These are phyloP conservation scores for Cordyceps cateniannulata DNA, from an alignment of 2,329 filamentous ascomycete species.

Conservation along the genomic window DNA sequence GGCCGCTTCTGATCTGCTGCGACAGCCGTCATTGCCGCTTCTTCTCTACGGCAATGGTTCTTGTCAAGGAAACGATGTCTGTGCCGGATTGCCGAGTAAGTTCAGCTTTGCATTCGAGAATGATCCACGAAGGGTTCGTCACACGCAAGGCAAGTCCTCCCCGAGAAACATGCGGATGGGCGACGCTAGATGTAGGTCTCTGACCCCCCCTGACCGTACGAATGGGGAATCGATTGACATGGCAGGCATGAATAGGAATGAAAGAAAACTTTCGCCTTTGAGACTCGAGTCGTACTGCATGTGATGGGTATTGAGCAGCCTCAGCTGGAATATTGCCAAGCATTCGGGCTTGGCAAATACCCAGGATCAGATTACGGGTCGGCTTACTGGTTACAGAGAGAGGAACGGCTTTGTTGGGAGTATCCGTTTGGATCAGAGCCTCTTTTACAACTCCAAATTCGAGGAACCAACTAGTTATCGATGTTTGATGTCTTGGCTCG, in stretches of 20 bases:
- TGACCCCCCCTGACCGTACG: not conserved
- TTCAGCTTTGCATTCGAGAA: not conserved
- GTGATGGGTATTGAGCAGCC: not conserved
- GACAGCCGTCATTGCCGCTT: not conserved
- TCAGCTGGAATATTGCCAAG: not conserved
- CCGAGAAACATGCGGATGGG: not conserved
- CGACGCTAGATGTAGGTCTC: not conserved
- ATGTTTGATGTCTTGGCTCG: not conserved
- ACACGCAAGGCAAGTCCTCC: not conserved
- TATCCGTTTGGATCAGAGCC: not conserved
- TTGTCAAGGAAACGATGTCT: too few relatives aligned
- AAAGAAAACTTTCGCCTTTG: not conserved
- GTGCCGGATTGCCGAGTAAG: not conserved
- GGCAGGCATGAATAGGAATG: not conserved
- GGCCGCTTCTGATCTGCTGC: not conserved
- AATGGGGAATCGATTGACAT: not conserved
- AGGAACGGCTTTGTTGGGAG: not conserved
- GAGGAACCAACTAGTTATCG: not conserved
- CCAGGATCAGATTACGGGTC: conserved; percentile 3
- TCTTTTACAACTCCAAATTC: not conserved
- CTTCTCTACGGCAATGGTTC: too few relatives aligned
- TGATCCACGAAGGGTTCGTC: not conserved
- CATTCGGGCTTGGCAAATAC: not conserved
- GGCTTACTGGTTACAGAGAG: not conserved
- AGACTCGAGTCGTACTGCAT: not conserved